Evolutionary conservation across 352 stramenopile genomes (phyloP), one percentile per base, ranked within the genome.

Genomic region (Globisporangium carolinianum): DNA sequence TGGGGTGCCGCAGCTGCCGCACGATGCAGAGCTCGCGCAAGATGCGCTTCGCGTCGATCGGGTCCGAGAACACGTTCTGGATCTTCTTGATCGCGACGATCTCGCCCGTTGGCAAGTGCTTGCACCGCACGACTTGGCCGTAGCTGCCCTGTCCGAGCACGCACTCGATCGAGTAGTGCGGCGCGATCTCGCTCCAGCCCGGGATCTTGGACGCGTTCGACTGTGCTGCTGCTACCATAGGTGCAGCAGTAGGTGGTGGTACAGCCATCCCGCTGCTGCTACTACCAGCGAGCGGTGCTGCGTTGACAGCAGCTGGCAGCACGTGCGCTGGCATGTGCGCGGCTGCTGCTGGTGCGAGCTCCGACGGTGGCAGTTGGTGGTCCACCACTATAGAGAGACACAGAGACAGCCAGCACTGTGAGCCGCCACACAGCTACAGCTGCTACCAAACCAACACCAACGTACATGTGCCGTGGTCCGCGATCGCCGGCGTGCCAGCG

Each of bases 11-110:
- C 39, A 94, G 60, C 66, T 94, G 84, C 5, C 84, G 80, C 38
- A 94, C 62, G 47, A 94, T 94, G 60, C 76, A 91, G 38, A 94
- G 64, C 52, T 94, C 84, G 14, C 84, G 82, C 8, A 94, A 66
- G 46, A 94, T 94, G 17, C 84, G 82, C 67, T 94, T 94, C 46
- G 84, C 84, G 58, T 94, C 84, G 51, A 94, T 91, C 37, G 84
- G 84, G 42, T 94, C 84, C 11, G 84, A 89, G 53, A 94, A 94
- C 9, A 94, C 84, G 54, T 94, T 94, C 58, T 92, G 82, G 58
- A 92, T 92, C 63, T 91, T 91, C 71, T 94, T 94, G 64, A 94
- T 94, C 6, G 84, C 84, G 49, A 94, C 84, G 59, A 94, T 86
- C 60, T 94, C 84, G 24, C 82, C 82, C n/a, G 84, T 92, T 17